These are phyloP conservation scores for Ceraceosorus bombacis DNA, from an alignment of 1,284 basidiomycete genomes.

Conservation along the genomic window DNA sequence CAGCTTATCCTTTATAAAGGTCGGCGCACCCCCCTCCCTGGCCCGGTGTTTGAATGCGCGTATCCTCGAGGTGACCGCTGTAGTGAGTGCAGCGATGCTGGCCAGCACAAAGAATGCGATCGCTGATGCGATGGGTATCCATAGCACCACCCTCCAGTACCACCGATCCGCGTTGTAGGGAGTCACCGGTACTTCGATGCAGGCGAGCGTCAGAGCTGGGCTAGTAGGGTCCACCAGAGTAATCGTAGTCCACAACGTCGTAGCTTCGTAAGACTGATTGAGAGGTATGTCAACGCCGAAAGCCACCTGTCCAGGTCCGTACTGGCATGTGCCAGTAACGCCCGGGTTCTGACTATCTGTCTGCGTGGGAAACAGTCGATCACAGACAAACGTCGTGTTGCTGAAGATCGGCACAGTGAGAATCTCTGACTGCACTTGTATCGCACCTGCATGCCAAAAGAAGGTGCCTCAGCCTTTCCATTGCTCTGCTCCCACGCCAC, in stretches of 20 bases:
- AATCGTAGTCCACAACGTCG: constrained; percentile 73
- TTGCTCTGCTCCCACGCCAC: background rate
- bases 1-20: constrained; percentile 31
- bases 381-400: constrained; percentile 38
- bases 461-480: background rate
- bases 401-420: constrained; percentile 35
- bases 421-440: constrained; percentile 29
- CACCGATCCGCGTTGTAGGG: constrained; percentile 64
- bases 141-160: constrained; percentile 69
- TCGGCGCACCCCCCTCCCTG: constrained; percentile 34
- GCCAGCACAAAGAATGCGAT: constrained; percentile 73
- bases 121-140: constrained; percentile 68
- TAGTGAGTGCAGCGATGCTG: constrained; percentile 60
- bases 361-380: constrained; percentile 28
- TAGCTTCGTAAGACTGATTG: constrained; percentile 62
- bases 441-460: constrained; percentile 14
- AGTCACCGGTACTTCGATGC: constrained; percentile 70
- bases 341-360: constrained; percentile 23
- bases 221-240: constrained; percentile 73
- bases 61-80: constrained; percentile 23
- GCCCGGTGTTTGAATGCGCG: constrained; percentile 34
- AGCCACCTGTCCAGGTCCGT: constrained; percentile 62
- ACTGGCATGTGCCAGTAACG: constrained; percentile 25
- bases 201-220: constrained; percentile 64
- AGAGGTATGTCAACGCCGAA: constrained; percentile 71